Evolutionary conservation across 1,284 basidiomycete genomes (phyloP).

Genomic region (Ustilago nuda): DNA sequence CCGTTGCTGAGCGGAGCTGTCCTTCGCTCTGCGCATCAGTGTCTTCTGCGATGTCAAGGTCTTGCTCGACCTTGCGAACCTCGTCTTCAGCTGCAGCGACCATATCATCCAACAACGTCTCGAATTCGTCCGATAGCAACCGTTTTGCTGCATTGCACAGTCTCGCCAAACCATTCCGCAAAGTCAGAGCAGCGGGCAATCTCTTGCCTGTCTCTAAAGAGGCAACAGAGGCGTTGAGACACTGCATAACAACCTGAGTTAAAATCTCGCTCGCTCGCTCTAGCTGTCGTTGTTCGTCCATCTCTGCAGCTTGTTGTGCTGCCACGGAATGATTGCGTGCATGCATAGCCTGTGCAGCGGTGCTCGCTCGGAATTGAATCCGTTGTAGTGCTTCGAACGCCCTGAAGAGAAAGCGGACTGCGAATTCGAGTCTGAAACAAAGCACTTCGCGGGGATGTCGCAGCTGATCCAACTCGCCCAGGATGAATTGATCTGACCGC

Average conservation of each 20-base stretch:
- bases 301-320: constrained; percentile 32
- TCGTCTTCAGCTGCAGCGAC: constrained; percentile 41
- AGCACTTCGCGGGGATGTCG: constrained; percentile 34
- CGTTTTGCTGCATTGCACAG: constrained; percentile 43
- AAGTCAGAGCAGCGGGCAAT: constrained; percentile 20
- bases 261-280: constrained; percentile 41
- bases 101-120: constrained; percentile 46
- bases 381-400: constrained; percentile 37
- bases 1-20: constrained; percentile 14
- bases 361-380: constrained; percentile 33
- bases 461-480: constrained; percentile 24
- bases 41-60: constrained; percentile 10
- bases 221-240: constrained; percentile 37
- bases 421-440: constrained; percentile 38
- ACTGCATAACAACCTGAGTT: constrained; percentile 47
- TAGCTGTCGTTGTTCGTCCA: constrained; percentile 43
- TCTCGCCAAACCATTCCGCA: constrained; percentile 30
- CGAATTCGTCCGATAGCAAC: constrained; percentile 42
- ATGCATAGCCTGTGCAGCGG: constrained; percentile 38
- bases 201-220: constrained; percentile 20
- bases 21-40: not conserved
- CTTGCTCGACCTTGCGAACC: constrained; percentile 26
- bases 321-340: constrained; percentile 7
- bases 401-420: constrained; percentile 30
- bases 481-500: constrained; percentile 37